Percentiles rank a stretch among this genome's conserved stretches.
These are phyloP conservation scores for Aspergillus homomorphus DNA, from an alignment of 495 filamentous ascomycete species.

Conservation along the genomic window DNA sequence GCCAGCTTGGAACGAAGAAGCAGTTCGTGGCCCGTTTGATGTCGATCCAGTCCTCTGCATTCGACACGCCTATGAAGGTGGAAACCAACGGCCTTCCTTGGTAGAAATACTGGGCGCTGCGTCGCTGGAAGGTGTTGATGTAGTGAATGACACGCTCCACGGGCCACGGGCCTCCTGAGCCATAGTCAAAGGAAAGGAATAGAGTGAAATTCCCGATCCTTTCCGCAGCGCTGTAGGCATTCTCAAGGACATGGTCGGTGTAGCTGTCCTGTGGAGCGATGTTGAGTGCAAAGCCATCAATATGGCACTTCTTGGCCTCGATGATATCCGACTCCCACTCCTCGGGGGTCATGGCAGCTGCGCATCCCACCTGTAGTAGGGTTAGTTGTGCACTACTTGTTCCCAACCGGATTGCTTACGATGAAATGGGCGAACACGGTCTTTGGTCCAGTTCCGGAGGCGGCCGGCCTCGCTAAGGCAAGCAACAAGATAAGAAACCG, in stretches of 20 bases:
- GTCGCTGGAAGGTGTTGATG: constrained; percentile 56
- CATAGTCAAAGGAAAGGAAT: constrained; percentile 69
- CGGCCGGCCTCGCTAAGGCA: constrained; percentile 7
- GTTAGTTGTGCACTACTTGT: background rate
- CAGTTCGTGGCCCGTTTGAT: constrained; percentile 51
- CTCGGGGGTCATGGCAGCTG: constrained; percentile 29
- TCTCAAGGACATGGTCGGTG: constrained; percentile 45
- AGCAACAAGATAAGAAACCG: constrained; percentile 9
- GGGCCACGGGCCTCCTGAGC: constrained; percentile 53
- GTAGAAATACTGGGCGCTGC: constrained; percentile 52
- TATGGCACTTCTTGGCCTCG: constrained; percentile 56
- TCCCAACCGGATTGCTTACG: constrained; percentile 15
- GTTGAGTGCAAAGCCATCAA: constrained; percentile 74
- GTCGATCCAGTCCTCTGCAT: constrained; percentile 53
- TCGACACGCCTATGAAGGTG: constrained; percentile 65
- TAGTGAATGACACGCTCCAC: constrained; percentile 50
- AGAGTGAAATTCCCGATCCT: constrained; percentile 53
- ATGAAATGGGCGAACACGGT: constrained; percentile 40
- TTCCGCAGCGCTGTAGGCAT: constrained; percentile 56
- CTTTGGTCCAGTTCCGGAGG: constrained; percentile 15
- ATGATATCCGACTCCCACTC: constrained; percentile 61
- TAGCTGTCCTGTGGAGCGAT: constrained; percentile 53
- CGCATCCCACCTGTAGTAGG: constrained; percentile 27
- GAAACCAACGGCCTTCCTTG: constrained; percentile 61
- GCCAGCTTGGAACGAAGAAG: constrained; percentile 64